phyloP scores from a whole-genome alignment of 1,284 basidiomycete genomes.

The Fomitopsis palustris region DNA sequence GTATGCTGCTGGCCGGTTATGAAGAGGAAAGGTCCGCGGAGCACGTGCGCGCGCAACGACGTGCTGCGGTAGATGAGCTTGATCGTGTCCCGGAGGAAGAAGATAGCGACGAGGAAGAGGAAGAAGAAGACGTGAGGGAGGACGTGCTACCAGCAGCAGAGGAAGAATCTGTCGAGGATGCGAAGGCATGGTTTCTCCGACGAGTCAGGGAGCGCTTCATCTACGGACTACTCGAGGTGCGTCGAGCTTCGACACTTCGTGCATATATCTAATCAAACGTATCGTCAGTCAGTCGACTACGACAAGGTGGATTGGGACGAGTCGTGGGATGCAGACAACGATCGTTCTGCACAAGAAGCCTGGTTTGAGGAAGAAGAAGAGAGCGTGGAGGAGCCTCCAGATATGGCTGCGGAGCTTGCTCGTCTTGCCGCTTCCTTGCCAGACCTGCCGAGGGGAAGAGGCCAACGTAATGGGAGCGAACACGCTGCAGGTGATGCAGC shows the following conservation, averaged over 20 bases:
- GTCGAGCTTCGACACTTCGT: constrained; percentile 19
- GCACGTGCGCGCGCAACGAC: constrained; percentile 45
- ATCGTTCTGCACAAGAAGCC: constrained; percentile 61
- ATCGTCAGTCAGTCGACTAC: constrained; percentile 60
- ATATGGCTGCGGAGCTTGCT: constrained; percentile 6
- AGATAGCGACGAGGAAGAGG: constrained; percentile 40
- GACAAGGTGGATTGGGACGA: constrained; percentile 77
- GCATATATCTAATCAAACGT: not conserved
- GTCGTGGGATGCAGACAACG: constrained; percentile 55
- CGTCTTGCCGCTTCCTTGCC: not conserved
- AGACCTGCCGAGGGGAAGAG: not conserved
- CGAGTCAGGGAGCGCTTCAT: constrained; percentile 66
- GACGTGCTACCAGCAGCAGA: constrained; percentile 8
- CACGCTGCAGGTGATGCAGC: not conserved
- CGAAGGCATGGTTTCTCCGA: constrained; percentile 50
- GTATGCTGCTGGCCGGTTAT: constrained; percentile 58
- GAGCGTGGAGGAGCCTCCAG: constrained; percentile 12
- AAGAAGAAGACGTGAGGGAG: constrained; percentile 13
- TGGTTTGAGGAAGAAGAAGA: constrained; percentile 78
- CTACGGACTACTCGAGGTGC: constrained; percentile 70
- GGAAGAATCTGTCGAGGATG: constrained; percentile 43
- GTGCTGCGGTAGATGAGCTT: constrained; percentile 38
- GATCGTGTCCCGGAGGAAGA: constrained; percentile 63
- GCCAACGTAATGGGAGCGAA: not conserved
- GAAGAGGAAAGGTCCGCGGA: constrained; percentile 74